Evolutionary conservation across 768 basidiomycete species (phyloP).

Genomic region (Trametes maxima): DNA sequence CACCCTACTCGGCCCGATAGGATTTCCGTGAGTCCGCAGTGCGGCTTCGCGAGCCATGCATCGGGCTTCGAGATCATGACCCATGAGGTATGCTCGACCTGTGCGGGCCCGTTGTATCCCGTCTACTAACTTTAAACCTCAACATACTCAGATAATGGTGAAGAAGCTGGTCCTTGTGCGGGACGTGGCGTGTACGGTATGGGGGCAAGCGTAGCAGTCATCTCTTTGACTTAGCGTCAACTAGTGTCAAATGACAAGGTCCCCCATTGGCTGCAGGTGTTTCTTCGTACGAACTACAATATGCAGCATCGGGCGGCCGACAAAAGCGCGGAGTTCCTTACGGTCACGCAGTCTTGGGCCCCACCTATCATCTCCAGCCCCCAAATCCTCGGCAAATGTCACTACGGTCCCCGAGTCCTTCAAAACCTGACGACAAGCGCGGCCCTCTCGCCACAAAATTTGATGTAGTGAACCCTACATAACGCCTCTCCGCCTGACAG

Average conservation of each 20-base stretch:
- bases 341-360: too few relatives aligned
- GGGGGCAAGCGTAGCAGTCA: background rate
- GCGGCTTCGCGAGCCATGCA: constrained; percentile 49
- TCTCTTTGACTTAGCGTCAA: background rate
- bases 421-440: too few relatives aligned
- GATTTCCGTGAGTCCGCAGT: constrained; percentile 48
- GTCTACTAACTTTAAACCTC: background rate
- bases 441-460: too few relatives aligned
- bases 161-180: constrained; percentile 13
- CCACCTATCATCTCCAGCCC: too few relatives aligned
- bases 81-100: constrained; percentile 6
- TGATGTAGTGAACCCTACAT: too few relatives aligned
- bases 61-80: constrained; percentile 6
- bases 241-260: background rate
- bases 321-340: too few relatives aligned
- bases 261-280: too few relatives aligned
- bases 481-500: too few relatives aligned
- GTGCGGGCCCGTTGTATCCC: background rate
- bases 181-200: constrained; percentile 10
- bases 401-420: too few relatives aligned
- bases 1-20: constrained; percentile 21
- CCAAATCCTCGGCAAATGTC: too few relatives aligned
- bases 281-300: too few relatives aligned
- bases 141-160: constrained; percentile 6
- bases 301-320: too few relatives aligned